Conservation (phyloP, 768 basidiomycete genomes). For the Coprinellus micaceus region DNA sequence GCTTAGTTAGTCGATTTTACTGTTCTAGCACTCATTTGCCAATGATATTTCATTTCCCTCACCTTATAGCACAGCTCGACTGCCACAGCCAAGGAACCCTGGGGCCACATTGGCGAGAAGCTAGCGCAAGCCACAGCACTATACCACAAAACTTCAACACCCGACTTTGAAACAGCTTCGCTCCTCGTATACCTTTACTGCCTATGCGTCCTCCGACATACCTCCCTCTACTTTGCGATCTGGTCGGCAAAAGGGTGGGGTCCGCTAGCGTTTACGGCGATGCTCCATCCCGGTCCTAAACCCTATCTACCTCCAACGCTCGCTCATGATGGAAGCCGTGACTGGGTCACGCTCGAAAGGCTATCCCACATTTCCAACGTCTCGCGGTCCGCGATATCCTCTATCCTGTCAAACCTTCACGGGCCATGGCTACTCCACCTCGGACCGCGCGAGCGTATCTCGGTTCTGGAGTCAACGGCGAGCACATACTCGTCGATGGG, state of each 20-base stretch:
- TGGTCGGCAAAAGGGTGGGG: slow-evolving; percentile 92
- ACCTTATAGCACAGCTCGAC: slow-evolving; percentile 50
- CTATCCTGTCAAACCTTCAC: slow-evolving; percentile 65
- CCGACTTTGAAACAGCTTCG: slow-evolving; percentile 55
- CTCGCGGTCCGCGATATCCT: slow-evolving; percentile 62
- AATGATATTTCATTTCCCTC: slow-evolving; percentile 4
- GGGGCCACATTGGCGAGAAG: slow-evolving; percentile 73
- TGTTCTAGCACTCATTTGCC: background rate
- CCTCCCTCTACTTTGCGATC: slow-evolving; percentile 69
- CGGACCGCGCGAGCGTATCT: slow-evolving; percentile 69
- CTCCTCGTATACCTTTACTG: slow-evolving; percentile 66
- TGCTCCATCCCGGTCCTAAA: slow-evolving; percentile 63
- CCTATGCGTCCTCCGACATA: slow-evolving; percentile 66
- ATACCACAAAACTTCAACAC: slow-evolving; percentile 57
- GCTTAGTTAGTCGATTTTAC: slow-evolving; percentile 48
- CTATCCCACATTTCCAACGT: slow-evolving; percentile 68
- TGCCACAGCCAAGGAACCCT: slow-evolving; percentile 59
- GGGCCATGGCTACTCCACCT: slow-evolving; percentile 87
- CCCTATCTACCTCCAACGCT: slow-evolving; percentile 60
- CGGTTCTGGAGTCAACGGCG: slow-evolving; percentile 65
- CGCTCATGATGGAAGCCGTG: slow-evolving; percentile 40
- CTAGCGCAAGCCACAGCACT: slow-evolving; percentile 59
- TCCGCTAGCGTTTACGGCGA: slow-evolving; percentile 66
- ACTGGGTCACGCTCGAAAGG: slow-evolving; percentile 56
- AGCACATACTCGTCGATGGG: slow-evolving; percentile 78